phyloP scores from a whole-genome alignment of 352 stramenopile genomes.

The Pythium guiyangense region DNA sequence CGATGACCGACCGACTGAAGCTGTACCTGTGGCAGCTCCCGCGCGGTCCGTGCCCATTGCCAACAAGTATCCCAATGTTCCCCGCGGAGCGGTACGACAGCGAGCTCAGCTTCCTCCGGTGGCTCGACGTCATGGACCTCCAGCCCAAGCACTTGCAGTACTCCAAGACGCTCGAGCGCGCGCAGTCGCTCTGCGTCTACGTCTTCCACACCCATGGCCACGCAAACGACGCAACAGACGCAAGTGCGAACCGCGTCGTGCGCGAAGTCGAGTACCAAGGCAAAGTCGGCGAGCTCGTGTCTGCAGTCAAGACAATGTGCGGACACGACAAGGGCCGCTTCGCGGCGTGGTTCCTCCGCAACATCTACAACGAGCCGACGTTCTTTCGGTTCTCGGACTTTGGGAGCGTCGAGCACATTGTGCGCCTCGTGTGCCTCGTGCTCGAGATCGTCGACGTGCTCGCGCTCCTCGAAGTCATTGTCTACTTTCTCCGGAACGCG shows the following conservation, averaged over 20 bases:
- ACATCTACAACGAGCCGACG: slow-evolving; percentile 74
- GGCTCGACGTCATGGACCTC: slow-evolving; percentile 83
- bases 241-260: slow-evolving; percentile 33
- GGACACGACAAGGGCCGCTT: slow-evolving; percentile 84
- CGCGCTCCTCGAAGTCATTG: slow-evolving; percentile 74
- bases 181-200: slow-evolving; percentile 75
- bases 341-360: slow-evolving; percentile 73
- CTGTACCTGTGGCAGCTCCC: slow-evolving; percentile 84
- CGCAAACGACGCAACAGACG: slow-evolving; percentile 41
- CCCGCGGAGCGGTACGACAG: slow-evolving; percentile 52
- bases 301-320: slow-evolving; percentile 83
- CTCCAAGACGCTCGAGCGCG: slow-evolving; percentile 79
- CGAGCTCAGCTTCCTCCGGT: slow-evolving; percentile 64
- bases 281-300: slow-evolving; percentile 79
- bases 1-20: slow-evolving; percentile 57
- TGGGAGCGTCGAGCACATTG: slow-evolving; percentile 76
- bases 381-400: slow-evolving; percentile 86
- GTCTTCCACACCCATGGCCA: slow-evolving; percentile 84
- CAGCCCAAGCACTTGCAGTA: slow-evolving; percentile 62
- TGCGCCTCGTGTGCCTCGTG: slow-evolving; percentile 73
- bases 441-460: slow-evolving; percentile 82
- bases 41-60: slow-evolving; percentile 57
- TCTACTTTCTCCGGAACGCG: slow-evolving; percentile 72
- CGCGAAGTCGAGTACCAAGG: slow-evolving; percentile 82
- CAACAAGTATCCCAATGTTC: slow-evolving; percentile 62